Percentiles rank a stretch among this genome's conserved stretches.
These are phyloP conservation scores for Pittosporum tobira DNA, from an alignment of 129 eudicot species.

Conservation along the genomic window DNA sequence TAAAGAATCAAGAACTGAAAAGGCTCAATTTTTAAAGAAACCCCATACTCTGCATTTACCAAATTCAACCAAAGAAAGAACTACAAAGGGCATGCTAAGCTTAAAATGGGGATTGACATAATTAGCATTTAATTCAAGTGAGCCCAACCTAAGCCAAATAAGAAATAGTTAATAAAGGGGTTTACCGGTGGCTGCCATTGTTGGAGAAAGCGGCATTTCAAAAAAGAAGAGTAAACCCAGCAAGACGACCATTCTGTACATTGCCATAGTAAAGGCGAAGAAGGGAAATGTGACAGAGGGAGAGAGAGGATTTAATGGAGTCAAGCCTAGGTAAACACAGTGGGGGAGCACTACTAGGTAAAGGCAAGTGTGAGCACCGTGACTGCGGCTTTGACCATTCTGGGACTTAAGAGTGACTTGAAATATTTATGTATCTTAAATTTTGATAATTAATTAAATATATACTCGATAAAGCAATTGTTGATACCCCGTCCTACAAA, in stretches of 20 bases:
- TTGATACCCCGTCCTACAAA: too few species aligned
- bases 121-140: not conserved
- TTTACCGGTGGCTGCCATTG: constrained; percentile 44
- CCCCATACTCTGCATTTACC: constrained; percentile 3
- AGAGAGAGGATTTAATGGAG: not conserved
- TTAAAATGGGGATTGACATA: constrained; percentile 1
- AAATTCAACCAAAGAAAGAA: constrained; percentile 3
- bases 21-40: constrained; percentile 4
- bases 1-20: not conserved
- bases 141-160: constrained; percentile 6
- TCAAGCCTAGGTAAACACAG: not conserved
- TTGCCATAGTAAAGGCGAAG: constrained; percentile 27
- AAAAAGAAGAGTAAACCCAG: constrained; percentile 28
- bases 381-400: constrained; percentile 1
- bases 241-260: constrained; percentile 15
- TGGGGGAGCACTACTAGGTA: not conserved
- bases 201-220: constrained; percentile 29
- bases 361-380: not conserved
- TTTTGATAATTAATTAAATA: too few species aligned
- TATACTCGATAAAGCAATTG: too few species aligned
- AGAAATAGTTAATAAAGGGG: constrained; percentile 1
- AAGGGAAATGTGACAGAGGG: constrained; percentile 4
- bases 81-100: not conserved
- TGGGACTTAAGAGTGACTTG: not conserved
- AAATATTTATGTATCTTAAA: too few species aligned